Percentiles rank a stretch among this genome's conserved stretches.
Conservation (phyloP, 495 filamentous ascomycete species). For the Symbiotaphrina buchneri region DNA sequence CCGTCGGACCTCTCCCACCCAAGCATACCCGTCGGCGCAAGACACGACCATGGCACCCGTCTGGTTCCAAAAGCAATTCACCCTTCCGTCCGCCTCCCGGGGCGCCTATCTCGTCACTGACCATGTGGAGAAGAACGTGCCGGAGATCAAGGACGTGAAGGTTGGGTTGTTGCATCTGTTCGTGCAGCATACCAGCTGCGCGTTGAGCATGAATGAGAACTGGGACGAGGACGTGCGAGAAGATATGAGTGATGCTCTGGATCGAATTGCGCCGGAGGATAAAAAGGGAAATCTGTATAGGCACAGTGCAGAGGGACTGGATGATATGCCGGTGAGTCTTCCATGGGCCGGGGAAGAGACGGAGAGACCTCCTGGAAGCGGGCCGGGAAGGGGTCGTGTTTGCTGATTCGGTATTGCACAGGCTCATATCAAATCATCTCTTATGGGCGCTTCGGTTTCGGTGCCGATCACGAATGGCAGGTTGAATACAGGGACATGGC, state of each 20-base stretch:
- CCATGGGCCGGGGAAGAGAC: constrained; percentile 2
- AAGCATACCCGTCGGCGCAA: too few relatives aligned
- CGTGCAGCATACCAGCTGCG: constrained; percentile 77
- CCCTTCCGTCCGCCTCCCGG: constrained; percentile 46
- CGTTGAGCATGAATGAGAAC: constrained; percentile 81
- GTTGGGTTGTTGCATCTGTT: constrained; percentile 76
- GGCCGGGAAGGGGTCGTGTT: too few relatives aligned
- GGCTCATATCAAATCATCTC: constrained; percentile 80
- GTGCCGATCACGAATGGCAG: constrained; percentile 77
- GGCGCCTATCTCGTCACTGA: constrained; percentile 83
- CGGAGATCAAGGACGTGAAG: constrained; percentile 59
- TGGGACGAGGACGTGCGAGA: constrained; percentile 60
- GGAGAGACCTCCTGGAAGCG: background rate
- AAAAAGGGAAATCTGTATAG: constrained; percentile 54
- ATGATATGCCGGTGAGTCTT: constrained; percentile 62
- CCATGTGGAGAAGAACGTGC: constrained; percentile 26
- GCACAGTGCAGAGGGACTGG: constrained; percentile 69
- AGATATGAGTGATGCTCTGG: constrained; percentile 88
- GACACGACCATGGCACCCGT: too few relatives aligned
- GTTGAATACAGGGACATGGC: constrained; percentile 42
- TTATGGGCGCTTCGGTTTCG: constrained; percentile 72
- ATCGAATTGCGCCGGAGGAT: constrained; percentile 66
- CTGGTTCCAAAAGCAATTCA: constrained; percentile 64
- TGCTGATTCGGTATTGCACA: too few relatives aligned
- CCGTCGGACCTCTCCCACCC: too few relatives aligned